These are phyloP conservation scores for Mallotus nudiflorus DNA, from an alignment of 345 rosid genomes.

Conservation along the genomic window DNA sequence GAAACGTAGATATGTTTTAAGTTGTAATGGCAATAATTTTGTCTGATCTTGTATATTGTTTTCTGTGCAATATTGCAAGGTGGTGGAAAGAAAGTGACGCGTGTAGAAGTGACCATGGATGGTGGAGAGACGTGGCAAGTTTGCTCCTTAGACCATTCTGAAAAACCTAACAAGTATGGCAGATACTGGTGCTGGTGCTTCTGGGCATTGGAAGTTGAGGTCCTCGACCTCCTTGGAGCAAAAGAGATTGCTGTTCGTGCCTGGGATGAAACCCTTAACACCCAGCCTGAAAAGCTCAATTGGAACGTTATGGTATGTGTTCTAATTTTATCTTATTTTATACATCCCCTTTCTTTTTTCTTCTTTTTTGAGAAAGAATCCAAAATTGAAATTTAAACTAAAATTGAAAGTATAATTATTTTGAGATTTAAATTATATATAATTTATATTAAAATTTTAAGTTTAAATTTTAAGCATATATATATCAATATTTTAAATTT, in stretches of 20 bases:
- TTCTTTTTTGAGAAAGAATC: no score
- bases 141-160: conserved; percentile 69
- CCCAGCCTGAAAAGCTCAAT: conserved; percentile 92
- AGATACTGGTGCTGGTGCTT: conserved; percentile 98
- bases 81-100: conserved; percentile 91
- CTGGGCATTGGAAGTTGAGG: conserved; percentile 87
- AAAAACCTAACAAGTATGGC: conserved; percentile 71
- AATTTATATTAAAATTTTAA: no score
- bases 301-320: conserved; percentile 88
- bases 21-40: neutral
- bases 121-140: conserved; percentile 94
- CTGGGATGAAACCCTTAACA: conserved; percentile 88
- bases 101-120: conserved; percentile 89
- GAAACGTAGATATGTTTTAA: neutral
- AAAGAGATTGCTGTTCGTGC: conserved; percentile 91
- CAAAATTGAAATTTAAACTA: no score
- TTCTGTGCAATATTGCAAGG: conserved; percentile 39
- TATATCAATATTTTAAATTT: no score
- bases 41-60: conserved; percentile 18
- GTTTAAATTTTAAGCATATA: no score
- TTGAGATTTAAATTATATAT: no score
- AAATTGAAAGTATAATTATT: no score
- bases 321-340: neutral
- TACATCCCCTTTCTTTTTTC: neutral
- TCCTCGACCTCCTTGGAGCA: conserved; percentile 69